A percentile compares a stretch with the other conserved stretches of the same genome.
phyloP scores from a whole-genome alignment of 257 asterid species.

The Nicotiana paniculata region DNA sequence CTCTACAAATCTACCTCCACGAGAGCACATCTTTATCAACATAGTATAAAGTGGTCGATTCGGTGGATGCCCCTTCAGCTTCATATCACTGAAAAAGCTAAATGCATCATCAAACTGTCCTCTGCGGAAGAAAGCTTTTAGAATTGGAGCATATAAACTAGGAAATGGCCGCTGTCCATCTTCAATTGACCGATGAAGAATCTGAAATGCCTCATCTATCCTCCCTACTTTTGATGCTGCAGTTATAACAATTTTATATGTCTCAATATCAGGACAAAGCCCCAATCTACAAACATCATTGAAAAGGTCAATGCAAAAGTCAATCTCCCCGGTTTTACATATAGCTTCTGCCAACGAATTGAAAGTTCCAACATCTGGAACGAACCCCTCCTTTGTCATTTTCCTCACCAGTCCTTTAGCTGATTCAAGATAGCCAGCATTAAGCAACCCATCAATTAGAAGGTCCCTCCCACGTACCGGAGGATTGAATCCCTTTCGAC shows the following conservation, averaged over 20 bases:
- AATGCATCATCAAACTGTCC: slow-evolving; percentile 93
- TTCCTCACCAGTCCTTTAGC: slow-evolving; percentile 84
- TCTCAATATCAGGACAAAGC: slow-evolving; percentile 58
- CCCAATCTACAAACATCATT: slow-evolving; percentile 63
- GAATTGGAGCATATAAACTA: slow-evolving; percentile 83
- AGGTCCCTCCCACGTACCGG: slow-evolving; percentile 95
- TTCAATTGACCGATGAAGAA: slow-evolving; percentile 71
- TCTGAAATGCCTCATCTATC: slow-evolving; percentile 66
- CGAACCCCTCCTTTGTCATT: slow-evolving; percentile 82
- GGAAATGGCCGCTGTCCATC: slow-evolving; percentile 91
- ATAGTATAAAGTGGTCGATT: slow-evolving; percentile 86
- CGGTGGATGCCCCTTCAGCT: slow-evolving; percentile 90
- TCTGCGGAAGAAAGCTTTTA: slow-evolving; percentile 60
- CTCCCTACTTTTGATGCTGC: slow-evolving; percentile 69
- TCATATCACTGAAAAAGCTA: slow-evolving; percentile 87
- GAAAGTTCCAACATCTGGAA: slow-evolving; percentile 82
- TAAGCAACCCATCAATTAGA: slow-evolving; percentile 72
- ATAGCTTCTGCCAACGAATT: slow-evolving; percentile 75
- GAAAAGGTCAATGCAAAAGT: slow-evolving; percentile 67
- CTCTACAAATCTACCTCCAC: slow-evolving; percentile 87
- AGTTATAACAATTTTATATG: slow-evolving; percentile 62
- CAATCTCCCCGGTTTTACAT: slow-evolving; percentile 61
- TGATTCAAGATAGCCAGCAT: slow-evolving; percentile 96
- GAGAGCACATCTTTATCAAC: slow-evolving; percentile 80
- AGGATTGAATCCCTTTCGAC: slow-evolving; percentile 79